Conservation (phyloP, 306 rosid species). For the Rosa persica region DNA sequence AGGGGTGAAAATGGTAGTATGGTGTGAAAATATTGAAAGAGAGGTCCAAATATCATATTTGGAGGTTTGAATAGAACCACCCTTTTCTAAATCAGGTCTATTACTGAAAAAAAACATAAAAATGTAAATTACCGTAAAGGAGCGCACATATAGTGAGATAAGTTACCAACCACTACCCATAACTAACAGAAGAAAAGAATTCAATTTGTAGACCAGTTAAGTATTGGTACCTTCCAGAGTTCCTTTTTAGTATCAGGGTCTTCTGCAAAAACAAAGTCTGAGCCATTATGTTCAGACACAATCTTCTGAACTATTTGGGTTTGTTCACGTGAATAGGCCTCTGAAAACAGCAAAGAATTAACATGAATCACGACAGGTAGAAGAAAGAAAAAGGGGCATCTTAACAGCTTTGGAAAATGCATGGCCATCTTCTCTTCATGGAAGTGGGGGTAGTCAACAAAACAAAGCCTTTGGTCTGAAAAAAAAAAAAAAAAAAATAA, state of each 20-base stretch:
- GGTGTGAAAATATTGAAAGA: no score
- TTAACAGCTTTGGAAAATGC: background rate
- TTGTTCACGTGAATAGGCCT: slow-evolving; percentile 95
- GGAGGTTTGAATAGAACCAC: no score
- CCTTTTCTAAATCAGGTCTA: background rate
- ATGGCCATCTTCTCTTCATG: background rate
- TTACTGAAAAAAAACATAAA: background rate
- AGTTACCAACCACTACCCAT: background rate
- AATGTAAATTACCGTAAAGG: background rate
- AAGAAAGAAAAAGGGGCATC: background rate
- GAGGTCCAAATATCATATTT: no score
- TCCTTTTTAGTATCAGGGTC: slow-evolving; percentile 83
- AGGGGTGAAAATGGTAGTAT: no score
- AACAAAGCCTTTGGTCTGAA: background rate
- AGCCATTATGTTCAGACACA: slow-evolving; percentile 83
- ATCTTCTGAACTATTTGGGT: slow-evolving; percentile 80
- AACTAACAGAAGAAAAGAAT: background rate
- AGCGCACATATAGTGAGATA: background rate
- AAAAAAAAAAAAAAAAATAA: background rate
- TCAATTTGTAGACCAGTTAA: background rate
- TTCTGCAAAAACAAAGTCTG: slow-evolving; percentile 89
- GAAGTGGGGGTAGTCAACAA: background rate
- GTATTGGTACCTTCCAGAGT: slow-evolving; percentile 76
- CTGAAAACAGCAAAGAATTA: slow-evolving; percentile 39
- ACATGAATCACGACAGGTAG: slow-evolving; percentile 14